These are phyloP conservation scores for Brasenia schreberi DNA, from an alignment of 164 flowering plant genomes.

Conservation along the genomic window DNA sequence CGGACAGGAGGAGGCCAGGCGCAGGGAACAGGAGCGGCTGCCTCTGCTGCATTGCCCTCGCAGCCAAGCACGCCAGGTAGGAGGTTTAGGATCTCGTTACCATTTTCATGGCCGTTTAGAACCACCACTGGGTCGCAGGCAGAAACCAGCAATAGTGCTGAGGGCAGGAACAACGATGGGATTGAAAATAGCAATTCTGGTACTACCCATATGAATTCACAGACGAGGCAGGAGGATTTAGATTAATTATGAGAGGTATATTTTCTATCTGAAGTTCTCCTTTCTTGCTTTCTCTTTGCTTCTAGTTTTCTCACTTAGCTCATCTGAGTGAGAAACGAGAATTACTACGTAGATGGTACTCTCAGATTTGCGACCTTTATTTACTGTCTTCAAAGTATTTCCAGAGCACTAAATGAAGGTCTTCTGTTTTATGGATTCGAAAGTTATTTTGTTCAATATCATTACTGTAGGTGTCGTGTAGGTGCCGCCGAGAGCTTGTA, in stretches of 20 bases:
- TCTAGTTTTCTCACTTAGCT: neutral
- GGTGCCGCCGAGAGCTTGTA: too few relatives aligned
- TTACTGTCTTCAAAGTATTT: neutral
- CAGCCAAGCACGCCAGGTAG: constrained; percentile 8
- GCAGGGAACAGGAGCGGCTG: constrained; percentile 7
- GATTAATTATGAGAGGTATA: constrained; percentile 26
- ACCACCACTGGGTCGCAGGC: constrained; percentile 25
- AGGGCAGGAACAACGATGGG: constrained; percentile 9
- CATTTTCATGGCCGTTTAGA: constrained; percentile 18
- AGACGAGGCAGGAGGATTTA: constrained; percentile 40
- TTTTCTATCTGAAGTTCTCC: neutral
- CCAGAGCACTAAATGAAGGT: neutral
- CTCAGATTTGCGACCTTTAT: too few relatives aligned
- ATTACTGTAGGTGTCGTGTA: too few relatives aligned
- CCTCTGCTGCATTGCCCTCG: constrained; percentile 9
- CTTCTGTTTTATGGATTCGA: neutral
- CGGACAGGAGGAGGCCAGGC: constrained; percentile 7
- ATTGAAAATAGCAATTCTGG: constrained; percentile 11
- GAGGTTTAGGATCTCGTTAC: constrained; percentile 2
- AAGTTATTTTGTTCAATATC: too few relatives aligned
- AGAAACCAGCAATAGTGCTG: constrained; percentile 28
- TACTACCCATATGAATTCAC: constrained; percentile 17
- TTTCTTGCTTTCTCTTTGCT: neutral
- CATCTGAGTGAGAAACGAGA: neutral
- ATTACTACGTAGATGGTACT: too few relatives aligned